Evolutionary conservation across 1,284 basidiomycete genomes (phyloP), one percentile per base, ranked within the genome.

Genomic region (Puccinia triticina): DNA sequence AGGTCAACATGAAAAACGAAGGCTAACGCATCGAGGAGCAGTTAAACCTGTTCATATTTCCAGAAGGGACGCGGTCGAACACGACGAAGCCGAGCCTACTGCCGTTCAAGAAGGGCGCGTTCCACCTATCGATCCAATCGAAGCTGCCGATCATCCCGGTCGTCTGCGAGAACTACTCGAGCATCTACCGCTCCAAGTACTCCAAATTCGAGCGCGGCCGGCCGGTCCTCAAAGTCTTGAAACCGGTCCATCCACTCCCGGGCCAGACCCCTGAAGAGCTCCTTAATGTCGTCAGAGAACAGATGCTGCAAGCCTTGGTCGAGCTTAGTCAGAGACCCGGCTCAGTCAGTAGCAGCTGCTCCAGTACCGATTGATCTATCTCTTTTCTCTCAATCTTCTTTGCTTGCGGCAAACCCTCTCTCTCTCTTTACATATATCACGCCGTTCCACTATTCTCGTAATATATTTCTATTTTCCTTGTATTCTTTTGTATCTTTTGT

Each of bases 61-160:
- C 95, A 0, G 95, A 97, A 88, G 95, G 95, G 50, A 98, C 95
- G 2, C 91, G 97, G 34, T 91, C 93, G 34, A 90, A 90, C 82
- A 89, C 90, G n/a, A 89, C 91, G 84, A 88, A 90, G 66, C 90
- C 92, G 11, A 89, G 90, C 48, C 88, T 98, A 86, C 89, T 95
- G 2, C 93, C 94, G 0, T 93, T 99, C 89, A 99, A 99, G 89
- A 99, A 98, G 88, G 97, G 97, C 57, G 96, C 95, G 0, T 99
- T 99, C 90, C 95, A 99, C 86, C 90, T 98, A 53, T 96, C 97
- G 18, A 90, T 98, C 21, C 92, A 97, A 88, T 84, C 89, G 0
- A 88, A 86, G 14, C 48, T 81, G 8, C 79, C 79, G 16, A 92
- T 99, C 84, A 90, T 95, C 23, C 95, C 96, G 12, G 91, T 99